Evolutionary conservation across 2,329 filamentous ascomycete species (phyloP), one percentile per base, ranked within the genome.

Genomic region (Colletotrichum musae): DNA sequence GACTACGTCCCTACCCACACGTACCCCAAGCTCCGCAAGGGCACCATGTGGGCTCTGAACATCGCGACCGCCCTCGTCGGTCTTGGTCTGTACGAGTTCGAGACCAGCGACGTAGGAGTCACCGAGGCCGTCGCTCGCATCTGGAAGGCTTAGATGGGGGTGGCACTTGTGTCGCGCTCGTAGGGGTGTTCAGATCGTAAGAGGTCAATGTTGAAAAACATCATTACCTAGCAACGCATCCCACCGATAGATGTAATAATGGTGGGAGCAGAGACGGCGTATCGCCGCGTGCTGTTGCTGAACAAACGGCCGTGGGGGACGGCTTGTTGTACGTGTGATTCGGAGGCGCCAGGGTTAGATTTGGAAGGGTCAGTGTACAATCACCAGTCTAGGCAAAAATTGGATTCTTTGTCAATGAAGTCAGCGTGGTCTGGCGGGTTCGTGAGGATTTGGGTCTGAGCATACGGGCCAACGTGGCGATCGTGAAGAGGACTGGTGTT

Each of bases 61-160:
- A 83, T 87, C 53, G 91, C 89, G 70, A 98, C 97, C 12, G 86
- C 95, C 68, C 85, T 94, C 60, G 93, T 95, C 72, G 94, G 93
- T 58, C 87, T 97, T 73, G 95, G 95, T 67, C 87, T 98, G 77
- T 99, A 99, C 84, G 95, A 98, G 83, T 98, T 98, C 77, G 96
- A 99, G 91, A 99, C 96, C 39, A 98, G 98, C 79, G 96, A 99
- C 75, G 94, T 99, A 60, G 96, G 96, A 73, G 81, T 99, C 70
- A 97, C 94, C 9, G 95, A 97, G 87, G 92, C 91, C 39, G 87
- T 98, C 74, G 94, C 93, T 88, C 89, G 93, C 79, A 85, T 98
- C 72, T 99, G 96, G 96, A 93, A 88, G 77, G 95, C 96, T 77
- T 94, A 84, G 76, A 21, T 6, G 6, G 59, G 28, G 6, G 47